Base-by-base conservation (phyloP, 805 yeast genomes). In the Gaillardinia entomophila region DNA sequence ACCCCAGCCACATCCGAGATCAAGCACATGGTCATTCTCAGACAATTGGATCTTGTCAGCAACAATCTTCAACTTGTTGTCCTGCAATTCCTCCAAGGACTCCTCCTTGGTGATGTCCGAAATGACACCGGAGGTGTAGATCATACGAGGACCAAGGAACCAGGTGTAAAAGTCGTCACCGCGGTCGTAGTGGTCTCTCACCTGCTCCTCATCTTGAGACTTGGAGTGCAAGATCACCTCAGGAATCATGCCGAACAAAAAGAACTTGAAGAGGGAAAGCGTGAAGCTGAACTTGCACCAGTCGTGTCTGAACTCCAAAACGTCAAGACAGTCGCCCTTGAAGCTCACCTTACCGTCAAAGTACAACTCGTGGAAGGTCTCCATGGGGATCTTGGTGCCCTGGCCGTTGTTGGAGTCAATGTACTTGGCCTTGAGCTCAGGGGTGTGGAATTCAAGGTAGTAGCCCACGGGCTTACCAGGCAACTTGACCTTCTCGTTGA, bases 1-100 rank as follows among this genome's bases (percentile, higher is more conserved):
- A 55, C 96, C 96, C 96, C 96, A 87, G 48, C 96, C 96, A 62
- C 96, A 87, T 41, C 96, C 96, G 37, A 87, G 65, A 53, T 87
- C 96, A 39, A 87, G 76, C 57, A 86, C 68, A 40, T 66, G 66
- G 45, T 87, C 96, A 48, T 86, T 92, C 44, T 74, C 49, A 51
- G 79, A 53, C 48, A 87, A 69, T 38, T 73, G 83, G 43, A 86
- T 80, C 67, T 87, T 87, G 61, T 84, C 94, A 56, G 94, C 88
- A 34, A 87, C 95, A 50, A 82, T 65, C 53, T 84, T 81, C 57
- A 87, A 71, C 65, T 88, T 87, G 71, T 87, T 87, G 66, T 87
- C 96, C 68, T 88, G 96, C 53, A 88, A 53, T 53, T 79, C 67
- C 60, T 80, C 87, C 43, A 87, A 73, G 32, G 92, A 51, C 68